Percentiles rank a stretch among this genome's conserved stretches.
phyloP scores from a whole-genome alignment of 306 rosid genomes.

The Canavalia gladiata region DNA sequence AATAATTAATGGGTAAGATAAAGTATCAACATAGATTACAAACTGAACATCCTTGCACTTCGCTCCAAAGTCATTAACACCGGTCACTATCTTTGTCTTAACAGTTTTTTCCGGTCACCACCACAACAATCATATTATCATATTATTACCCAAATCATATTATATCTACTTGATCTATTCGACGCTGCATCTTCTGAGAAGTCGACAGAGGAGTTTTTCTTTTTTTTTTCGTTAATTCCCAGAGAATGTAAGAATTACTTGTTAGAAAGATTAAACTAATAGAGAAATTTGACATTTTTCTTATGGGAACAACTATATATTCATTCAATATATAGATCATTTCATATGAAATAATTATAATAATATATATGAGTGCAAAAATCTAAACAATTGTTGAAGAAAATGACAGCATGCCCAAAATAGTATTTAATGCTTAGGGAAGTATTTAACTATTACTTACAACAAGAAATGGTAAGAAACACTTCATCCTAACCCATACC shows the following conservation, averaged over 20 bases:
- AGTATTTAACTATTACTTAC: no score
- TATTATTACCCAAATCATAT: not conserved
- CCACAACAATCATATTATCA: not conserved
- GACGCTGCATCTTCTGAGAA: no score
- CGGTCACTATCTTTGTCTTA: no score
- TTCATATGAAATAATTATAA: no score
- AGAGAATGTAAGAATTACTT: not conserved
- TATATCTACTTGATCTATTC: not conserved
- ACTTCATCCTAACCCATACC: no score
- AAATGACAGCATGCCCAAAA: not conserved
- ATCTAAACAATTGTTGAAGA: not conserved
- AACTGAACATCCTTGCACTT: not conserved
- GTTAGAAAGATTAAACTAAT: not conserved
- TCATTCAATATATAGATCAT: not conserved
- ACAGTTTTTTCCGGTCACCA: not conserved
- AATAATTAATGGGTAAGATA: not conserved
- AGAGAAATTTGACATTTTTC: not conserved
- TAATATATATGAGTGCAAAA: not conserved
- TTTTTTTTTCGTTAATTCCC: not conserved
- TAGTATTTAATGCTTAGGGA: not conserved
- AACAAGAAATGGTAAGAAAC: no score
- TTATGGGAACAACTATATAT: not conserved
- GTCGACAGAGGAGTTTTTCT: not conserved
- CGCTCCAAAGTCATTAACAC: no score
- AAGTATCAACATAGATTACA: slow-evolving; percentile 1